Percentiles rank a stretch among this genome's conserved stretches.
These are phyloP conservation scores for Amanita polypyramis DNA, from an alignment of 768 basidiomycete genomes.

Conservation along the genomic window DNA sequence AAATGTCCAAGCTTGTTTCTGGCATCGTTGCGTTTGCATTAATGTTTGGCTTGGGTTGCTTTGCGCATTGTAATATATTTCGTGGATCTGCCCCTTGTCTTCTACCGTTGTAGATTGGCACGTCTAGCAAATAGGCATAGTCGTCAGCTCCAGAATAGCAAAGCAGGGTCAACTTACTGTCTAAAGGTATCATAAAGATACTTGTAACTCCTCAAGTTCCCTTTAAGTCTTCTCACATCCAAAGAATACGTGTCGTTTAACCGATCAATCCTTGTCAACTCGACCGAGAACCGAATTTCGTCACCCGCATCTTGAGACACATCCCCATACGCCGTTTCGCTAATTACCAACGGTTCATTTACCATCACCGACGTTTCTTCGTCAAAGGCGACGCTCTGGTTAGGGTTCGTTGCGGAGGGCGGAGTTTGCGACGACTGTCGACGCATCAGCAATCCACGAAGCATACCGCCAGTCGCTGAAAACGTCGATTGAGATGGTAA, in stretches of 20 bases:
- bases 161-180: conserved; percentile 45
- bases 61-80: background rate
- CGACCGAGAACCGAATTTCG: conserved; percentile 94
- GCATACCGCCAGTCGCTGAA: conserved; percentile 63
- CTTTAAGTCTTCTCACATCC: conserved; percentile 88
- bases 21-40: too few relatives aligned
- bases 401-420: conserved; percentile 15
- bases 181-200: conserved; percentile 82
- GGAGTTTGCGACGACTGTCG: conserved; percentile 83
- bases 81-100: background rate
- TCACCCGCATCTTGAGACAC: conserved; percentile 76
- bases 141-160: conserved; percentile 1
- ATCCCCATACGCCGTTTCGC: conserved; percentile 72
- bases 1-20: background rate
- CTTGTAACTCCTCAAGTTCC: conserved; percentile 87
- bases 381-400: conserved; percentile 24
- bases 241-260: conserved; percentile 86
- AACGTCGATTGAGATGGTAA: conserved; percentile 69
- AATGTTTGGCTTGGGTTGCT: background rate
- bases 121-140: conserved; percentile 22
- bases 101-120: conserved; percentile 32
- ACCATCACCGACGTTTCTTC: conserved; percentile 36
- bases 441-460: conserved; percentile 82
- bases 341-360: conserved; percentile 29
- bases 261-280: conserved; percentile 83